Conservation (phyloP, 1,139 yeast species). For the Starmera stellimalicola region DNA sequence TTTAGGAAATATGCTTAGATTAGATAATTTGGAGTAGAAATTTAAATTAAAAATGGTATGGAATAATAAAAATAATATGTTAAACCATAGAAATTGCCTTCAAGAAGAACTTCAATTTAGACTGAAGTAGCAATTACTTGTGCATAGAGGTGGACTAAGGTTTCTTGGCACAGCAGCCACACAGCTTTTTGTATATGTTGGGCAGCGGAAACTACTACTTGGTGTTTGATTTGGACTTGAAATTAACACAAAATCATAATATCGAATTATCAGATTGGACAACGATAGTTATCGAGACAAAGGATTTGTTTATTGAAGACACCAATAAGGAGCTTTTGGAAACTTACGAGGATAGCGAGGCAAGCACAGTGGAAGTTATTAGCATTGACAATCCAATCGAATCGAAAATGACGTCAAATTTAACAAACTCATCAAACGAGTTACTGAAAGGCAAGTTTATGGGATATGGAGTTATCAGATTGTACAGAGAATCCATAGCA, state of each 20-base stretch:
- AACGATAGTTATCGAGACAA: neutral
- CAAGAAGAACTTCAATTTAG: too few relatives aligned
- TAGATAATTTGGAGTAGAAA: too few relatives aligned
- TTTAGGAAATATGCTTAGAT: too few relatives aligned
- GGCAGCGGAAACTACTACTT: neutral
- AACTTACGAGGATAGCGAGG: neutral
- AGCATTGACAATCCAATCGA: neutral
- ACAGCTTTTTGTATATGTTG: neutral
- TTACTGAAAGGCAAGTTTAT: constrained; percentile 28
- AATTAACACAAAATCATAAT: too few relatives aligned
- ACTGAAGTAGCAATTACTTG: too few relatives aligned
- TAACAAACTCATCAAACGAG: constrained; percentile 1
- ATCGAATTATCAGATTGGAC: too few relatives aligned
- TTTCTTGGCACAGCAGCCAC: too few relatives aligned
- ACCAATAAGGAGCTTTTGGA: neutral
- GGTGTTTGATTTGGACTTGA: constrained; percentile 1
- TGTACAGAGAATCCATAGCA: constrained; percentile 51
- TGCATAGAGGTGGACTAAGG: too few relatives aligned
- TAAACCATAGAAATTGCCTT: too few relatives aligned
- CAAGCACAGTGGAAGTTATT: neutral
- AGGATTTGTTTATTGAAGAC: neutral
- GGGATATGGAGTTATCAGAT: constrained; percentile 65
- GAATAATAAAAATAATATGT: too few relatives aligned
- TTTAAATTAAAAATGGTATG: too few relatives aligned
- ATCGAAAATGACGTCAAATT: neutral